Evolutionary conservation across 83 land plant species (phyloP).

Genomic region (Larix sibirica): DNA sequence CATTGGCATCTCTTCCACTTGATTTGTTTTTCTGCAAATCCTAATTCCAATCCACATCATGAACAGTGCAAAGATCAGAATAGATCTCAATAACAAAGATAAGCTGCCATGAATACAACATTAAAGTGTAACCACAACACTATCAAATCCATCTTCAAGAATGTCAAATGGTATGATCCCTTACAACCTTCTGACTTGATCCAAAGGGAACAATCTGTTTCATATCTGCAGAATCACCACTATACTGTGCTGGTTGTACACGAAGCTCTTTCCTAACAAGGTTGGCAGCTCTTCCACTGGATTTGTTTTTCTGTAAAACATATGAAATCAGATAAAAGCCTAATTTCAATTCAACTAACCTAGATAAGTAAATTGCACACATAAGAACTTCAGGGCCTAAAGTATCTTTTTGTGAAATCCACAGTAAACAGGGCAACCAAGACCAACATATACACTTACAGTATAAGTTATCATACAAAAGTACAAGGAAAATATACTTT

Average conservation of each 20-base stretch:
- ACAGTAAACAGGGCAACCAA: not conserved
- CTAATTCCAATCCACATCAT: not conserved
- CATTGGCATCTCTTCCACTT: not conserved
- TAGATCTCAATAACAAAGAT: not conserved
- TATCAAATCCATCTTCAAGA: not conserved
- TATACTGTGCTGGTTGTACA: not conserved
- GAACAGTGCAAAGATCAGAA: not conserved
- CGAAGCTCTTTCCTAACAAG: not conserved
- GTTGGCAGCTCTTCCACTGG: not conserved
- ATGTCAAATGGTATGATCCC: not conserved
- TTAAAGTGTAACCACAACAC: not conserved
- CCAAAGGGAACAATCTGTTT: constrained; percentile 16
- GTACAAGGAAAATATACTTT: not conserved
- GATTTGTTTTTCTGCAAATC: not conserved
- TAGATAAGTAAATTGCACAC: not conserved
- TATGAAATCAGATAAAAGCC: not conserved
- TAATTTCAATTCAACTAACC: not conserved
- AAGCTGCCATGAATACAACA: not conserved
- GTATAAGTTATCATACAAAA: not conserved
- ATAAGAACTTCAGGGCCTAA: not conserved
- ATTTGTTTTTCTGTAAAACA: not conserved
- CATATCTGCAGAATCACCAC: constrained; percentile 3
- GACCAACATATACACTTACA: not conserved
- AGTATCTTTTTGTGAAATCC: not conserved
- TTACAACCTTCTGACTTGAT: constrained; percentile 7